Base-by-base conservation (phyloP, 148 eudicot genomes). In the Persicaria maculosa region DNA sequence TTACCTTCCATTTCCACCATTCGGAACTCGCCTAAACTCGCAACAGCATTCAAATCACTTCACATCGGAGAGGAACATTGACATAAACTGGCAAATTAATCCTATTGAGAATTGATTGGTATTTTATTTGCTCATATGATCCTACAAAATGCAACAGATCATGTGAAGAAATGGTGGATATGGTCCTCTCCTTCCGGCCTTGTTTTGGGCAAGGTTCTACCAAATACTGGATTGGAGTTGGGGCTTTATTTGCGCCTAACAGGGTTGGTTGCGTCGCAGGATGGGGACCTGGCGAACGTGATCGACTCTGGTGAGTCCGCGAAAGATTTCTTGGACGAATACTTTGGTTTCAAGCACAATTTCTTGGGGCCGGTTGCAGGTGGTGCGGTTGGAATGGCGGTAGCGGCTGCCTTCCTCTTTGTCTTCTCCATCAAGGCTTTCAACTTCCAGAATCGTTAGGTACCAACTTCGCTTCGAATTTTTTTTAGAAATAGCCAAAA, bases 81-180 rank as follows among this genome's bases (percentile, higher is more conserved):
- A 31, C 3, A 31, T 31, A 31, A 31, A 31, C 40, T 31, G 1
- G 40, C 40, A 31, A 1, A 31, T 31, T 31, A 31, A 31, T 31
- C 40, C 40, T 31, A 1, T 31, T 31, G 40, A 31, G 40, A 22
- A 22, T 22, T 22, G 25, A 22, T 22, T 22, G 25, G 25, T 22
- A 22, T 22, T 22, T 22, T 8, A 64, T 11, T 47, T 47, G 50
- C 50, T 47, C 52, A 48, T 48, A 48, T 12, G 12, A 48, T 48
- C 52, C 52, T 48, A 9, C 52, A 48, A 48, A 48, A 48, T 48
- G 52, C 52, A 65, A 71, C 86, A 92, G 94, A 74, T 1, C 9
- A 85, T 40, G 77, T 90, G 15, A 84, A 82, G 80, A 75, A 79
- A 52, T 92, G 97, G 91, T 92, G 94, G 94, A 77, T 78, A 74